Percentiles rank a stretch among this genome's conserved stretches.
These are phyloP conservation scores for Pleurotus sapidus DNA, from an alignment of 768 basidiomycete genomes.

Conservation along the genomic window DNA sequence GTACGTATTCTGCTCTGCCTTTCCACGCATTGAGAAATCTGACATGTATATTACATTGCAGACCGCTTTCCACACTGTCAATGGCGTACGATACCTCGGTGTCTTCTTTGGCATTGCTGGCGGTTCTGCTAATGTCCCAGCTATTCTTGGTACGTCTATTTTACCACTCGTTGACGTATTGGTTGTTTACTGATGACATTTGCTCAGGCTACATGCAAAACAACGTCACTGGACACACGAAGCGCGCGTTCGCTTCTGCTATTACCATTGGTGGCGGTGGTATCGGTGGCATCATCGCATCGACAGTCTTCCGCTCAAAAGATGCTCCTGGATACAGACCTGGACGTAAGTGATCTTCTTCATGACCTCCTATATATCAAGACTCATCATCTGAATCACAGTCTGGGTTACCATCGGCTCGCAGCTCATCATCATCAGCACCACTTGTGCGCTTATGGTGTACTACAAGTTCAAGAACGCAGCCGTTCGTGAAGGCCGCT, in stretches of 20 bases:
- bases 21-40: background rate
- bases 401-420: conserved; percentile 35
- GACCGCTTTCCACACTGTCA: conserved; percentile 6
- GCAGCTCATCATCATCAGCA: conserved; percentile 28
- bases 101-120: conserved; percentile 33
- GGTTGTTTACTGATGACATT: background rate
- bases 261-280: conserved; percentile 33
- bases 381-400: no score
- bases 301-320: conserved; percentile 31
- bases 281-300: conserved; percentile 36
- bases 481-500: conserved; percentile 27
- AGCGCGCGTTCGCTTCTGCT: conserved; percentile 38
- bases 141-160: conserved; percentile 29
- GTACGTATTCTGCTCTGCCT: background rate
- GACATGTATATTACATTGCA: background rate
- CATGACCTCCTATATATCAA: background rate
- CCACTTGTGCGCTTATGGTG: conserved; percentile 23
- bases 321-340: conserved; percentile 28
- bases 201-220: conserved; percentile 15
- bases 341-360: background rate
- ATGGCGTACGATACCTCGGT: conserved; percentile 10
- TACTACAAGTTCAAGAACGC: conserved; percentile 26
- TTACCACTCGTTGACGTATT: conserved; percentile 25
- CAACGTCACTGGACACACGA: conserved; percentile 32
- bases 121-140: conserved; percentile 32